Evolutionary conservation across 257 asterid genomes (phyloP).

Genomic region (Rehmannia glutinosa): DNA sequence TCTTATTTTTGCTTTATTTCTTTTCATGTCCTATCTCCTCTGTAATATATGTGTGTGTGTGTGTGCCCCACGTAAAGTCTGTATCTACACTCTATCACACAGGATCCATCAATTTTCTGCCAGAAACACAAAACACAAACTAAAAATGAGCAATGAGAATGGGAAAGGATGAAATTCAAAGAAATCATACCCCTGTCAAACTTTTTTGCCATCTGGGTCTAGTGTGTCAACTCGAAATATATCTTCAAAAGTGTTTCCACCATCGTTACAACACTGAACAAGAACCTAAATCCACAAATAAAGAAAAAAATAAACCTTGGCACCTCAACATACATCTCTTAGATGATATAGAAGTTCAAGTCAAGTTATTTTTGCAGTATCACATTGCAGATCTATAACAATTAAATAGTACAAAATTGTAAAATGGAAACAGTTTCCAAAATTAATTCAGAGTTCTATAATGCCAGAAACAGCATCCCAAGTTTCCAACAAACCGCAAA

Average conservation of each 20-base stretch:
- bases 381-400: background rate
- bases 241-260: conserved; percentile 78
- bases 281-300: conserved; percentile 17
- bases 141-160: background rate
- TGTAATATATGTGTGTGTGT: no score
- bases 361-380: background rate
- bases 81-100: no score
- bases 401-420: no score
- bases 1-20: background rate
- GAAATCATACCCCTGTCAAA: conserved; percentile 57
- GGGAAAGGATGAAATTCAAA: background rate
- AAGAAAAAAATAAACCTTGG: background rate
- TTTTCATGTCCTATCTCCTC: background rate
- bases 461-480: no score
- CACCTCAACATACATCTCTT: background rate
- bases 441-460: no score
- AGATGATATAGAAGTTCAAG: background rate
- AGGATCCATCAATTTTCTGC: background rate
- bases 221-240: conserved; percentile 56
- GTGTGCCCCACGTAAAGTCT: no score
- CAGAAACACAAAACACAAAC: background rate
- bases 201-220: conserved; percentile 83
- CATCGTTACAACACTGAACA: conserved; percentile 35
- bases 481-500: no score
- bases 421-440: no score